Evolutionary conservation across 2,329 filamentous ascomycete species (phyloP).

Genomic region (Talaromyces sp.): DNA sequence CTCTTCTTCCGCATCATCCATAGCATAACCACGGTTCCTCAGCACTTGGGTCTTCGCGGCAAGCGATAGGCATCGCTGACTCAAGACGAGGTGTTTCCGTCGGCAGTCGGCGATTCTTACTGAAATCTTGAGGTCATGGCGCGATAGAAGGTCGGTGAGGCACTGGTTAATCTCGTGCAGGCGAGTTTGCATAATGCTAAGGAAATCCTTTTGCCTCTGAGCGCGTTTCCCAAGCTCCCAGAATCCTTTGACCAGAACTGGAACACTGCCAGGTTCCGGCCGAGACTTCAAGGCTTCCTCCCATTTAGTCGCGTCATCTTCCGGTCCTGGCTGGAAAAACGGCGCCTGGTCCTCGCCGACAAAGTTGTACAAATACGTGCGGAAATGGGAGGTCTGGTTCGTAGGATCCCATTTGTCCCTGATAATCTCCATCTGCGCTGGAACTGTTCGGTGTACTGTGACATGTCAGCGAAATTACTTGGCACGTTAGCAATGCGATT

Average conservation of each 20-base stretch:
- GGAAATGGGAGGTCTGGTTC: constrained; percentile 50
- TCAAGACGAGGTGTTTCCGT: constrained; percentile 56
- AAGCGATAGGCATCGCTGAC: constrained; percentile 56
- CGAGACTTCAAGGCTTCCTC: constrained; percentile 60
- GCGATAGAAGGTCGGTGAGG: constrained; percentile 55
- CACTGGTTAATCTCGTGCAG: constrained; percentile 63
- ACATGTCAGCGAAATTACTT: constrained; percentile 10
- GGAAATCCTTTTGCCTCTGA: constrained; percentile 52
- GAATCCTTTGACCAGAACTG: constrained; percentile 58
- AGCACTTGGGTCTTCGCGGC: constrained; percentile 62
- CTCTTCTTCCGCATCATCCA: constrained; percentile 61
- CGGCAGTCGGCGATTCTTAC: constrained; percentile 56
- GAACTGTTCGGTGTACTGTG: constrained; percentile 56
- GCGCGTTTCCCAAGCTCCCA: constrained; percentile 55
- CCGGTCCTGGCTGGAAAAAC: constrained; percentile 55
- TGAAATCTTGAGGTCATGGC: constrained; percentile 57
- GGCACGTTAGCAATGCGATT: not conserved
- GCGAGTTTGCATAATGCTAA: constrained; percentile 54
- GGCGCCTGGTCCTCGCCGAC: constrained; percentile 56
- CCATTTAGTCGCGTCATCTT: constrained; percentile 60
- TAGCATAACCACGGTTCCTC: constrained; percentile 60
- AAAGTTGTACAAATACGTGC: constrained; percentile 61
- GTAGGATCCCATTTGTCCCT: constrained; percentile 58
- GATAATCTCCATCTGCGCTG: constrained; percentile 59
- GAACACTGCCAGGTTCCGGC: constrained; percentile 54